These are phyloP conservation scores for Solanum sitiens DNA, from an alignment of 257 asterid species.

Conservation along the genomic window DNA sequence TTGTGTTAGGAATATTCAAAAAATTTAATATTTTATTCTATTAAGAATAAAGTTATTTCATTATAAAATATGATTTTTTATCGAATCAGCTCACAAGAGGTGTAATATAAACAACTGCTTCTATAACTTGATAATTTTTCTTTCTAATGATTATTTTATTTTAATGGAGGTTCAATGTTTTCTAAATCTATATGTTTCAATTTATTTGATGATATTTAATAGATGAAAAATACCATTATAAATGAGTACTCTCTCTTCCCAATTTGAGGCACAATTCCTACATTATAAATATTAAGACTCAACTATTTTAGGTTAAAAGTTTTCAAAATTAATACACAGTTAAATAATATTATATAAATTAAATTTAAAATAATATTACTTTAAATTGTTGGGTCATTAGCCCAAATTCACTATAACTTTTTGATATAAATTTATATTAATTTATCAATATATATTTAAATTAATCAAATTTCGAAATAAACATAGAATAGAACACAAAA, in stretches of 20 bases:
- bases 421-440: neutral
- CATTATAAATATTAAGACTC: too few relatives aligned
- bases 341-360: neutral
- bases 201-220: neutral
- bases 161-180: neutral
- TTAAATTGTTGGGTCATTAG: constrained; percentile 13
- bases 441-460: neutral
- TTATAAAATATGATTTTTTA: neutral
- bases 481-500: neutral
- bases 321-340: neutral
- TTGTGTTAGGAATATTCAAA: neutral
- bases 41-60: neutral
- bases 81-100: neutral
- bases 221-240: neutral
- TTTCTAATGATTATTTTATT: too few relatives aligned
- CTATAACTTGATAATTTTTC: too few relatives aligned
- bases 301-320: too few relatives aligned
- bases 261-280: too few relatives aligned
- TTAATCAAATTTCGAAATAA: fast-evolving
- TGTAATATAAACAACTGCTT: too few relatives aligned
- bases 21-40: neutral
- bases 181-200: neutral
- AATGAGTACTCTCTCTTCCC: too few relatives aligned
- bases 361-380: neutral
- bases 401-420: constrained; percentile 5